phyloP scores from a whole-genome alignment of 768 basidiomycete species.

The Holtermanniella nyarrowii region DNA sequence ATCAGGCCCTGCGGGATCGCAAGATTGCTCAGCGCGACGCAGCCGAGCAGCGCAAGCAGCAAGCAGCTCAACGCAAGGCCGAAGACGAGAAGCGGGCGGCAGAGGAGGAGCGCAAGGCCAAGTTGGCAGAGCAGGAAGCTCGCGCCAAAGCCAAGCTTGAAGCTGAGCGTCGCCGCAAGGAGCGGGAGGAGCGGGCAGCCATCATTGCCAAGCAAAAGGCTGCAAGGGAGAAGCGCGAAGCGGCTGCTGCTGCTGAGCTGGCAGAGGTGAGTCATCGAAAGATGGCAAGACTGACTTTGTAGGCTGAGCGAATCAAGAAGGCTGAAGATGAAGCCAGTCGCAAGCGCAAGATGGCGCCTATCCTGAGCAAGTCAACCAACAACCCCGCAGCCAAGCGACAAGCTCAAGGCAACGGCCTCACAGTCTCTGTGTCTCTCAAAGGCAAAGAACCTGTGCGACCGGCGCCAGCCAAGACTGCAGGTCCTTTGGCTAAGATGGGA shows the following conservation, averaged over 20 bases:
- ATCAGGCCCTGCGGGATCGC: constrained; percentile 79
- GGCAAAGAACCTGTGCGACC: constrained; percentile 21
- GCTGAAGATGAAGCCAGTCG: constrained; percentile 23
- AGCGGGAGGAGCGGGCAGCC: constrained; percentile 13
- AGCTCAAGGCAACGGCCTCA: constrained; percentile 3
- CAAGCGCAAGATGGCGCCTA: constrained; percentile 23
- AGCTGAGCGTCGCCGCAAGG: constrained; percentile 13
- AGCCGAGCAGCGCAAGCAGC: constrained; percentile 69
- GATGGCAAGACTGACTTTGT: not conserved
- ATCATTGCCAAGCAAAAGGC: constrained; percentile 20
- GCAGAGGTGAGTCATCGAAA: constrained; percentile 14
- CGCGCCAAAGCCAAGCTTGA: constrained; percentile 11
- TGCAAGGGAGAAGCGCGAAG: constrained; percentile 18
- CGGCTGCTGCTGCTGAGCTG: constrained; percentile 12
- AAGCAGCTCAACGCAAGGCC: constrained; percentile 60
- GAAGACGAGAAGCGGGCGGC: constrained; percentile 51
- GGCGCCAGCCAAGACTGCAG: constrained; percentile 9
- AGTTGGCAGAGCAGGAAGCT: constrained; percentile 15
- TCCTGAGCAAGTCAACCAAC: constrained; percentile 5
- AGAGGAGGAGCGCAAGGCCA: constrained; percentile 16
- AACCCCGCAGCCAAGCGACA: constrained; percentile 7
- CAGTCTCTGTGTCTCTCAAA: constrained; percentile 4
- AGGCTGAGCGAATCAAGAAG: not conserved
- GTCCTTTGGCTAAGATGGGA: constrained; percentile 16
- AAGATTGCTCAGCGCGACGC: constrained; percentile 63